Base-by-base conservation (phyloP, 768 basidiomycete genomes). In the Russula sp. region DNA sequence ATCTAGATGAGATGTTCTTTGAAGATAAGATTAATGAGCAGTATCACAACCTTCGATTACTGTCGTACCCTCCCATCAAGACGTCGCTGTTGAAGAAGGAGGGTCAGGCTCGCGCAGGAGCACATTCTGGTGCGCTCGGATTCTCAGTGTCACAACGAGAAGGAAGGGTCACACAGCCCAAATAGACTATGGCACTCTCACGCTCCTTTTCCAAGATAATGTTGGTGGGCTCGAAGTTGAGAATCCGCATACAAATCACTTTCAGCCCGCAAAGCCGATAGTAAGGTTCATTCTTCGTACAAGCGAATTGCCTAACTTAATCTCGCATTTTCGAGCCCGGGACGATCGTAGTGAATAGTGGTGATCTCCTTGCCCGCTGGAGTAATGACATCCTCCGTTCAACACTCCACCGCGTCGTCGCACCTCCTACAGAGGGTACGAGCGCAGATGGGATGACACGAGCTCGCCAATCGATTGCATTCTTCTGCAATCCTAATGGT, bases 401-500 rank as follows among this genome's bases (percentile, higher is more conserved):
- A 48, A 92, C 91, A 3, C 79, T 91, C 18, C 91, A 92, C 73
- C 84, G 88, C 16, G 91, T 94, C 22, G 91, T 92, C 7, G 85
- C 87, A 4, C 89, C 91, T 22, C 76, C 83, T 0, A 79, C 78
- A 68, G 77, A 77, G 66, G 71, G 82, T 60, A 80, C 72, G 66
- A 76, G 79, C 8, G 76, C 75, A 6, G 83, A 85, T 65, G 75
- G 72, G n/a, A 73, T 85, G 62, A 86, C 84, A 1, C 85, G 89
- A 0, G 73, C 76, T 9, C 81, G 91, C 32, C 89, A 91, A 70
- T 90, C 88, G 9, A 87, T 93, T 56, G 91, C 88, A 8, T 94
- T 89, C 78, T 94, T 94, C 75, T 91, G 88, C 77, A 92, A 88
- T 68, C 90, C 91, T 4, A 90, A 92, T 66, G 83, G 82, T 68